phyloP scores from a whole-genome alignment of 306 rosid genomes.

The Cicer judaicum region DNA sequence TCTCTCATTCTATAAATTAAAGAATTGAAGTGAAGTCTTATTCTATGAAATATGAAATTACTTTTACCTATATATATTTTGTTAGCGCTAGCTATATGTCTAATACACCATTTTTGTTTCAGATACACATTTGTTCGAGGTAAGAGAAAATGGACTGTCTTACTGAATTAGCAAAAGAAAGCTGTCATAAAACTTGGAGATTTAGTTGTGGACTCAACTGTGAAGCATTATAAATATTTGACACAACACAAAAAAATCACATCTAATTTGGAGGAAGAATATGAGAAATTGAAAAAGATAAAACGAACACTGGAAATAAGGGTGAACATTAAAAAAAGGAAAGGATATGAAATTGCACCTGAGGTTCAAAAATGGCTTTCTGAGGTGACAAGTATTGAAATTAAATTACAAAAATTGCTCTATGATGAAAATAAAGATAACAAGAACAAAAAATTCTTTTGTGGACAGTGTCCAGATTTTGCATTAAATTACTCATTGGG shows the following conservation, averaged over 20 bases:
- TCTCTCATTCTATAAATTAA: too few species aligned
- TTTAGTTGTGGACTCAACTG: background rate
- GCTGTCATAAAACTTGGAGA: background rate
- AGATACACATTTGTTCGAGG: too few species aligned
- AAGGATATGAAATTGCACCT: background rate
- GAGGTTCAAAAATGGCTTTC: background rate
- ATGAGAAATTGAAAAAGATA: background rate
- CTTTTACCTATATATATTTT: too few species aligned
- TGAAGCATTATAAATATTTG: background rate
- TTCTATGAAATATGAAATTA: too few species aligned
- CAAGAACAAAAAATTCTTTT: background rate
- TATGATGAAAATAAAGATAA: background rate
- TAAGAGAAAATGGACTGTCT: background rate
- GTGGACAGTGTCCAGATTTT: background rate
- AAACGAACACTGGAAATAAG: background rate
- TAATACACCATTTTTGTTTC: background rate
- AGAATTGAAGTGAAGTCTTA: too few species aligned
- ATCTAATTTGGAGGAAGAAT: background rate
- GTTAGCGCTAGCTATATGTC: background rate
- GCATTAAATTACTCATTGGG: constrained; percentile 1
- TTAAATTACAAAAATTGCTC: background rate
- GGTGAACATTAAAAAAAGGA: background rate
- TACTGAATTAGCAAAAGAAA: background rate
- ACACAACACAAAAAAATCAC: background rate
- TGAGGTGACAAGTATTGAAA: background rate